Conservation (phyloP, 306 rosid genomes). For the Vachellia collinsii region DNA sequence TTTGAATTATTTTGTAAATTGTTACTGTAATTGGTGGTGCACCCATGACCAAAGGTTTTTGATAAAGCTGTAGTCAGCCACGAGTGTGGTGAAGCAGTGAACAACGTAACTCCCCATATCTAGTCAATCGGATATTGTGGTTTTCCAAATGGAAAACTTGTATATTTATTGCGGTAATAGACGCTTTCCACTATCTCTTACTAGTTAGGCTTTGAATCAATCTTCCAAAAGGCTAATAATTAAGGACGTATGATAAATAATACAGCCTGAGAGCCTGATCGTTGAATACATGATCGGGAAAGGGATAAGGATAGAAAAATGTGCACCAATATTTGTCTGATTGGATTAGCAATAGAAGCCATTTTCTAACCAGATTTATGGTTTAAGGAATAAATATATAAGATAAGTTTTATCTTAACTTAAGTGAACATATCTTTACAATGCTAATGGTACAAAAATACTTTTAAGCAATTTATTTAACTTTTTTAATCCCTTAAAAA, state of each 20-base stretch:
- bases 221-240: background rate
- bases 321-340: background rate
- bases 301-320: background rate
- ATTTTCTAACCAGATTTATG: too few relatives aligned
- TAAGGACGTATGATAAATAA: background rate
- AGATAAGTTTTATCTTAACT: too few relatives aligned
- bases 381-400: too few relatives aligned
- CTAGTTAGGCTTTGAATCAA: background rate
- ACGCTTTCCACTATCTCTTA: background rate
- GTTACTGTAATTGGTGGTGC: too few relatives aligned
- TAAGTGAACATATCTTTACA: too few relatives aligned
- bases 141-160: background rate
- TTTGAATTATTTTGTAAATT: too few relatives aligned
- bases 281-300: background rate
- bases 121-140: background rate
- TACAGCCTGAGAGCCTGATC: background rate
- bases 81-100: background rate
- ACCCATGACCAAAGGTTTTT: too few relatives aligned
- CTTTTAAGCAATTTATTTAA: too few relatives aligned
- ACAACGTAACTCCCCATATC: background rate
- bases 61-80: too few relatives aligned
- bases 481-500: too few relatives aligned
- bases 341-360: too few relatives aligned
- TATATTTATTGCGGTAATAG: background rate
- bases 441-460: too few relatives aligned